Base-by-base conservation (phyloP, 148 eudicot species). In the Amaranthus cruentus region DNA sequence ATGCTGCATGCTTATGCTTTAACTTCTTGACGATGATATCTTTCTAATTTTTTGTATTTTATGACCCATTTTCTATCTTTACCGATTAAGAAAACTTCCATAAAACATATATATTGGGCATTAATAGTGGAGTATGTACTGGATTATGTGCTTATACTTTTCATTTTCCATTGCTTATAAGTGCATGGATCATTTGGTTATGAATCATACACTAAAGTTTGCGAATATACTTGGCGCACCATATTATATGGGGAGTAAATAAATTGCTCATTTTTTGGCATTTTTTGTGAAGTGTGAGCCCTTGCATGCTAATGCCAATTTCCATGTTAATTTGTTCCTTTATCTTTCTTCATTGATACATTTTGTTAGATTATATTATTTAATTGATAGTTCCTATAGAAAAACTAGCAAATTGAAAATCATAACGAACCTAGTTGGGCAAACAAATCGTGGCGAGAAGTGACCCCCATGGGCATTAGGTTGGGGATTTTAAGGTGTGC, bases 101-200 rank as follows among this genome's bases (percentile, higher is more conserved):
- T 60, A 60, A 44, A 1, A 18, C 61, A 60, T 59, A 59, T 7
- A 60, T 59, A 59, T 7, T 9, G 28, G 62, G 28, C 44, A 59
- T 60, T 7, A 60, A 21, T 28, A 28, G 60, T 56, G 11, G 63
- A 60, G 63, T 60, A 21, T 60, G 28, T 60, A 60, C 13, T 60
- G 63, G 21, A 21, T 60, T 18, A 28, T 28, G 63, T 60, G 63
- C 63, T 60, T 11, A 28, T 9, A 60, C 43, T 60, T 60, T 60
- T 6, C 6, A 28, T 0, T 60, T 57, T 60, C 44, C 44, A 60
- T 21, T 60, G 63, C 1, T 60, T 18, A 58, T 60, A 60, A 44
- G 28, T 60, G 63, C 63, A 60, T 60, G 63, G 46, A 60, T 3
- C 63, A 60, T 60, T 60, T 60, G 44, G 44, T 28, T 60, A 60